Conservation (phyloP, 495 filamentous ascomycete species). For the Penicillium egyptiacum region DNA sequence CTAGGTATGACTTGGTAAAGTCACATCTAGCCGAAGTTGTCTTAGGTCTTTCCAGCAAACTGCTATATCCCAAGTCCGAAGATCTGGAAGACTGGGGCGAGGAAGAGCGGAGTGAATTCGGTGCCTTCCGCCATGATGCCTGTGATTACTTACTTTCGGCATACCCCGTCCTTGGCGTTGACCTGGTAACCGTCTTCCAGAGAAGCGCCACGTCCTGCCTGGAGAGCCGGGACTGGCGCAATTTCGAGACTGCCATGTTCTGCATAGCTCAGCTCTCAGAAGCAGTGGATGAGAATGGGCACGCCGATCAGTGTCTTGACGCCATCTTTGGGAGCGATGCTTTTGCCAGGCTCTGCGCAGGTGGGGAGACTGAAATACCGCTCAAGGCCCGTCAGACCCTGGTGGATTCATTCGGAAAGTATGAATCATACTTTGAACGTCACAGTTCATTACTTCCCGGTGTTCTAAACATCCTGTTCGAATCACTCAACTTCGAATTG, state of each 20-base stretch:
- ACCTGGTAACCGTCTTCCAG: conserved; percentile 69
- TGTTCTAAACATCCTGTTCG: conserved; percentile 80
- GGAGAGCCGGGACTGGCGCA: conserved; percentile 61
- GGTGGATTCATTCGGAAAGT: conserved; percentile 73
- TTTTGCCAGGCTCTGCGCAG: conserved; percentile 53
- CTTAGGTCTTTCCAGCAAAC: conserved; percentile 40
- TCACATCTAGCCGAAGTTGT: conserved; percentile 39
- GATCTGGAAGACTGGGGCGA: conserved; percentile 62
- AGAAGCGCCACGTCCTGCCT: conserved; percentile 61
- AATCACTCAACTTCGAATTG: conserved; percentile 62
- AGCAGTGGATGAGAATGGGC: conserved; percentile 63
- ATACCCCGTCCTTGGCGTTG: conserved; percentile 67
- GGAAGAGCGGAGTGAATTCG: conserved; percentile 68
- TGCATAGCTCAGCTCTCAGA: conserved; percentile 77
- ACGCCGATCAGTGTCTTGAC: conserved; percentile 65
- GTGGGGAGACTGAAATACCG: conserved; percentile 53
- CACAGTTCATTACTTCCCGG: conserved; percentile 68
- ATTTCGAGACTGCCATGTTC: conserved; percentile 78
- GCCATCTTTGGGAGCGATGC: conserved; percentile 68
- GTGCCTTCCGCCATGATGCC: conserved; percentile 76
- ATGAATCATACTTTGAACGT: conserved; percentile 78
- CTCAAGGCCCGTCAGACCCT: conserved; percentile 73
- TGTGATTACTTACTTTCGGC: conserved; percentile 76
- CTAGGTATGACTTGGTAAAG: conserved; percentile 30
- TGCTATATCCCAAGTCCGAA: conserved; percentile 34